Base-by-base conservation (phyloP, 2,329 filamentous ascomycete species). In the Fusarium fujikuroi region DNA sequence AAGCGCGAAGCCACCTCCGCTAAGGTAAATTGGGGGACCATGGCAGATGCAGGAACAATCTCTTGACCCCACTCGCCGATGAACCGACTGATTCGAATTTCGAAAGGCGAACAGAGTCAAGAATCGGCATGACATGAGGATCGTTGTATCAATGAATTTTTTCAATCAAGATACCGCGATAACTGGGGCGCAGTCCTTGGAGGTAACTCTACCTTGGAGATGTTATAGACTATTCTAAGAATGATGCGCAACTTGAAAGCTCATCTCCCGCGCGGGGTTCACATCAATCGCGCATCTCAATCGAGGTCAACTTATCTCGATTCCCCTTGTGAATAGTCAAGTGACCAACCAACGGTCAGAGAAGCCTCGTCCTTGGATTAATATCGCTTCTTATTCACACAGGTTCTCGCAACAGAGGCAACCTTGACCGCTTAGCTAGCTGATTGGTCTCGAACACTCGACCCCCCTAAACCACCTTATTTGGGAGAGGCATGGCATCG, bases 21-120 rank as follows among this genome's bases (percentile, higher is more conserved):
- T 75, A 78, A 54, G 69, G 67, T 59, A 68, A 73, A 74, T 76
- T 78, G 59, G 68, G 64, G 67, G 49, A 56, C 57, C 46, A 49
- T 74, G 65, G 63, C 70, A 78, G 76, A 80, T 70, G 78, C 78
- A 80, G 78, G 79, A 79, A 80, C 79, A 79, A 80, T 79, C 72
- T 77, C 69, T 57, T 30, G 59, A 72, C 77, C 66, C 78, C 77
- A 75, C 75, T 70, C 61, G 49, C 73, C 73, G 75, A 75, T 60
- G 76, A 69, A 60, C 75, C 75, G 75, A 74, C 52, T 70, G 69
- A 64, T 70, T 72, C 66, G 34, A 62, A 63, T 60, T 70, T 72
- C 66, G 34, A 62, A 63, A 66, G 32, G 56, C 34, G 19, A 50
- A 23, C 19, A 54, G 19, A 40, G 34, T 54, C 59, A 64, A 54